These are phyloP conservation scores for Vaccinium macrocarpon DNA, from an alignment of 148 eudicot genomes.

Conservation along the genomic window DNA sequence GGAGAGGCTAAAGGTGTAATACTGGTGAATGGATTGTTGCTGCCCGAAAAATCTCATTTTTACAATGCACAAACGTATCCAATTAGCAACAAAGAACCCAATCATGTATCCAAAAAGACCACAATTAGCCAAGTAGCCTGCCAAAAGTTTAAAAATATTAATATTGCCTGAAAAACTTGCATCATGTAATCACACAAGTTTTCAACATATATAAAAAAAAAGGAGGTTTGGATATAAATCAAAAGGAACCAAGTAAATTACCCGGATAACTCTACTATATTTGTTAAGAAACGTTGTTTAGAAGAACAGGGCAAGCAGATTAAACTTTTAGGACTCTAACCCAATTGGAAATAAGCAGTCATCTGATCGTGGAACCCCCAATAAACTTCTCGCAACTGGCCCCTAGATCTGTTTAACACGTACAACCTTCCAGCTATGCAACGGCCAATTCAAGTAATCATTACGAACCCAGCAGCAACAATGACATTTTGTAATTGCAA, in stretches of 20 bases:
- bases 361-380: slow-evolving; percentile 17
- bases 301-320: slow-evolving; percentile 30
- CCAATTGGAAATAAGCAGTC: background rate
- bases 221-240: background rate
- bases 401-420: slow-evolving; percentile 4
- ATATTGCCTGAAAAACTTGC: slow-evolving; percentile 15
- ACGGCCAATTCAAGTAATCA: slow-evolving; percentile 42
- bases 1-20: slow-evolving; percentile 1
- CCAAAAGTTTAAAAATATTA: slow-evolving; percentile 49
- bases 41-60: slow-evolving; percentile 22
- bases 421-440: slow-evolving; percentile 22
- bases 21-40: slow-evolving; percentile 20
- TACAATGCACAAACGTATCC: slow-evolving; percentile 22
- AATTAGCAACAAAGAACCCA: slow-evolving; percentile 36
- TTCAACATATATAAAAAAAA: slow-evolving; percentile 7
- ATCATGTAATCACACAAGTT: background rate
- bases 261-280: slow-evolving; percentile 33
- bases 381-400: slow-evolving; percentile 1
- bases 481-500: slow-evolving; percentile 23
- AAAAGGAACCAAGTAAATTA: slow-evolving; percentile 28
- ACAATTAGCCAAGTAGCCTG: slow-evolving; percentile 54
- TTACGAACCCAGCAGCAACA: slow-evolving; percentile 33
- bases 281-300: slow-evolving; percentile 28
- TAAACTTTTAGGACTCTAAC: slow-evolving; percentile 17
- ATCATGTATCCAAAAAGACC: slow-evolving; percentile 38